Conservation (phyloP, 176 grass and related monocot species). For the Phoenix roebelenii region DNA sequence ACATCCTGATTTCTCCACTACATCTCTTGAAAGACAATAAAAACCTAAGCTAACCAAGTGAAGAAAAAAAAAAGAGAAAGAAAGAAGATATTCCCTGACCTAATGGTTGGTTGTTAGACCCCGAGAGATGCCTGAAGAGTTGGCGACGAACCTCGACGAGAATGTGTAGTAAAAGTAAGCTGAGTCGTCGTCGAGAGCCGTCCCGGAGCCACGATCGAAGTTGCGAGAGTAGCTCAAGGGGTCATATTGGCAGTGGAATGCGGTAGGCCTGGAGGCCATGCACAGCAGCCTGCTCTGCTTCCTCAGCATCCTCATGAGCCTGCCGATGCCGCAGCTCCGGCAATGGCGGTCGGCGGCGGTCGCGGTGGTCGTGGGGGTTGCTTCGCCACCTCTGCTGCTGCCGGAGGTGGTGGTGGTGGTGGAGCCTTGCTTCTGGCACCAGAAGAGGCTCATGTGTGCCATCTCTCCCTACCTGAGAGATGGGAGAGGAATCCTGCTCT, state of each 20-base stretch:
- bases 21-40: too few relatives aligned
- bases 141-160: constrained; percentile 58
- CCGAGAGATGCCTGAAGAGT: background rate
- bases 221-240: constrained; percentile 81
- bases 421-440: background rate
- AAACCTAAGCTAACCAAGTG: too few relatives aligned
- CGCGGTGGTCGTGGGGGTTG: too few relatives aligned
- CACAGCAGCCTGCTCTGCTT: constrained; percentile 64
- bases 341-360: constrained; percentile 1
- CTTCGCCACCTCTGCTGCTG: too few relatives aligned
- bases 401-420: background rate
- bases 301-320: constrained; percentile 60
- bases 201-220: constrained; percentile 56
- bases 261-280: constrained; percentile 15
- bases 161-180: constrained; percentile 48
- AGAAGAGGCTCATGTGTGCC: too few relatives aligned
- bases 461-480: too few relatives aligned
- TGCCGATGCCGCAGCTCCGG: constrained; percentile 37
- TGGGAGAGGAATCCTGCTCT: too few relatives aligned
- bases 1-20: too few relatives aligned
- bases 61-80: too few relatives aligned
- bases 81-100: too few relatives aligned
- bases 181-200: constrained; percentile 32
- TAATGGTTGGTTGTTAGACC: too few relatives aligned
- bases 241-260: constrained; percentile 59